Base-by-base conservation (phyloP, 2,329 filamentous ascomycete genomes). In the Fusarium sp. region DNA sequence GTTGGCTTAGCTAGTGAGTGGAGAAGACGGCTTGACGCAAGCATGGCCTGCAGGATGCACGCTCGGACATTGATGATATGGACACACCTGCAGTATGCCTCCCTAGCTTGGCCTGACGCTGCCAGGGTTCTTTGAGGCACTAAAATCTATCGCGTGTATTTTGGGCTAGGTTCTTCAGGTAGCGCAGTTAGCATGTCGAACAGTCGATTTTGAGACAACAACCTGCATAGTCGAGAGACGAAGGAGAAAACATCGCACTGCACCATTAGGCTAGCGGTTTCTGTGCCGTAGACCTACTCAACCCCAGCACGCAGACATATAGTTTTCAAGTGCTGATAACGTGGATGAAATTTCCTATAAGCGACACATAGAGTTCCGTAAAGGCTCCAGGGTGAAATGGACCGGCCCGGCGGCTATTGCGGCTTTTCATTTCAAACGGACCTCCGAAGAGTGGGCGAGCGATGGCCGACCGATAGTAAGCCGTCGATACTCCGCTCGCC, bases 391-490 rank as follows among this genome's bases (percentile, higher is more conserved):
- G 47, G 55, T 57, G 41, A 62, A 47, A 63, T 72, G 71, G 71
- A 67, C 71, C 72, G 72, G 71, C 58, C 71, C 70, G 72, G 72
- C 72, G 72, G 70, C 71, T 74, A 69, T 72, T 74, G 72, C 72
- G 72, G 70, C 70, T 72, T 60, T 54, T 45, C 46, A 58, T 42
- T 58, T 43, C 64, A 61, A 63, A 60, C 52, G 57, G 58, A 53
- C 64, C 49, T 50, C 57, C 54, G 63, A 66, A 58, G 39, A 54
- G 50, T 64, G 66, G 50, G 56, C 52, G 57, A 69, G 56, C 52
- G 57, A 69, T 56, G 66, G 39, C 63, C 63, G 56, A 59, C 66
- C 58, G 66, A 70, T 67, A 53, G 54, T 70, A 70, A 70, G 66
- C 67, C 63, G 52, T 41, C 52, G 58, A 36, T 63, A 55, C 42